phyloP scores from a whole-genome alignment of 129 eudicot genomes.

The Arctium lappa region DNA sequence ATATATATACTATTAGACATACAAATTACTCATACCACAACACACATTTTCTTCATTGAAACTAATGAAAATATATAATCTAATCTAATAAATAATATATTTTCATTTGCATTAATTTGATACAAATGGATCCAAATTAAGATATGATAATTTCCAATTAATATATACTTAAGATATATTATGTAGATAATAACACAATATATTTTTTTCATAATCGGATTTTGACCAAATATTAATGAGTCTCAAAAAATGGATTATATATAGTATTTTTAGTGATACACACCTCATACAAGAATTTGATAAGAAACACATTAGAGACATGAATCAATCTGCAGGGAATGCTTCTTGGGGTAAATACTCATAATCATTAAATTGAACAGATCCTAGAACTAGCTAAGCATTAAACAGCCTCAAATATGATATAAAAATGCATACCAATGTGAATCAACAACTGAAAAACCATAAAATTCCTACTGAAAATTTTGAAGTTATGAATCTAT shows the following conservation, averaged over 20 bases:
- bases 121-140: not conserved
- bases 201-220: too few relatives aligned
- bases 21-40: too few relatives aligned
- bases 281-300: not conserved
- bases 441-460: not conserved
- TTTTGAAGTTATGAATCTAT: not conserved
- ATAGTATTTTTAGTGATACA: not conserved
- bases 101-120: not conserved
- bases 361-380: not conserved
- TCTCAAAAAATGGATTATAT: not conserved
- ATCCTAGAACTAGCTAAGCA: not conserved
- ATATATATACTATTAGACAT: not conserved
- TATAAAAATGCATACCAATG: not conserved
- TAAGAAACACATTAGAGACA: not conserved
- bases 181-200: not conserved
- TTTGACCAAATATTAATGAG: too few relatives aligned
- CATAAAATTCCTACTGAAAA: not conserved
- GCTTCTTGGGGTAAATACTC: not conserved
- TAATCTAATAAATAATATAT: not conserved
- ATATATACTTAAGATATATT: not conserved
- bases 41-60: not conserved
- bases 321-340: not conserved
- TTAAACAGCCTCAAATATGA: not conserved
- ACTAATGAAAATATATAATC: not conserved
- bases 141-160: not conserved